Conservation (phyloP, 352 stramenopile genomes). For the Saprolegnia diclina region DNA sequence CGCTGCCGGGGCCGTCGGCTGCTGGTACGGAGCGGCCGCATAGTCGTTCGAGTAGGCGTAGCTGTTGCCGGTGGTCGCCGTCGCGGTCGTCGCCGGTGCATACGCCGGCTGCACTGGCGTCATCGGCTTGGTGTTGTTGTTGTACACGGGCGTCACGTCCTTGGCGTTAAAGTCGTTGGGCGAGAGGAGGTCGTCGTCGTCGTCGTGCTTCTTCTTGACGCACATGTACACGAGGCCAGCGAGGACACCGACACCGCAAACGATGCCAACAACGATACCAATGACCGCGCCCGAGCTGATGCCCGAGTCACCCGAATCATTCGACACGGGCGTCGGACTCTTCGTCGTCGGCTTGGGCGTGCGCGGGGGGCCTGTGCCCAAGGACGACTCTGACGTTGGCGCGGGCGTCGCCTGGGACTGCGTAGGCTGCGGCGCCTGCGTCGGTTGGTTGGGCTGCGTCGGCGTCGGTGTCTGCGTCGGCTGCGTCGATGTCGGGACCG, state of each 20-base stretch:
- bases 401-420: not conserved
- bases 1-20: not conserved
- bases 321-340: not conserved
- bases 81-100: not conserved
- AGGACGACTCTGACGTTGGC: not conserved
- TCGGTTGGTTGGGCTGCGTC: slow-evolving; percentile 1
- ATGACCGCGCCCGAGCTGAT: slow-evolving; percentile 11
- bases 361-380: not conserved
- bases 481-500: not conserved
- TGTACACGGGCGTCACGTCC: slow-evolving; percentile 8
- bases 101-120: not conserved
- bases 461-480: not conserved
- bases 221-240: slow-evolving; percentile 7
- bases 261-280: slow-evolving; percentile 19
- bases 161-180: slow-evolving; percentile 10
- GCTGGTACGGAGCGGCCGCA: not conserved
- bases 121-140: not conserved
- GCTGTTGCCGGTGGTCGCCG: not conserved
- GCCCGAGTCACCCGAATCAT: not conserved
- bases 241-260: slow-evolving; percentile 13
- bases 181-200: slow-evolving; percentile 25
- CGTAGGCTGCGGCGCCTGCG: not conserved
- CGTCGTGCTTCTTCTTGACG: not conserved
- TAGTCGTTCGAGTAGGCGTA: not conserved
- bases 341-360: slow-evolving; percentile 11